Conservation (phyloP, 768 basidiomycete species). For the Mycena olivaceomarginata region DNA sequence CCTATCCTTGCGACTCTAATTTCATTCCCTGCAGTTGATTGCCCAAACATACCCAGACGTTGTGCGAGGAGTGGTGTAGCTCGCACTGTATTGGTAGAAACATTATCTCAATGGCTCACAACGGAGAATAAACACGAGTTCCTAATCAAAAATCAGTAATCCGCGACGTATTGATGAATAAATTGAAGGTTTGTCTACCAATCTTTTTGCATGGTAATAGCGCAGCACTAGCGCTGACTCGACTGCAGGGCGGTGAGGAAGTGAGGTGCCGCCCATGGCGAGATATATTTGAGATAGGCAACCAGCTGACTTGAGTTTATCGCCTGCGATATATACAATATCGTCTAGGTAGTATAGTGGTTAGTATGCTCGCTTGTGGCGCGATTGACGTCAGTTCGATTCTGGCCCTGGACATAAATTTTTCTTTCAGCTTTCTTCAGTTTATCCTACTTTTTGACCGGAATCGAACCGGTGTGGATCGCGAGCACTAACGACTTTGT, state of each 20-base stretch:
- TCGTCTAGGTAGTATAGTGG: conserved; percentile 38
- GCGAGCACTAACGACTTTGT: conserved; percentile 38
- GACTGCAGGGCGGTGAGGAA: no score
- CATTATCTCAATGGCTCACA: no score
- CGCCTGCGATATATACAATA: neutral
- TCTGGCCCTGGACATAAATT: conserved; percentile 26
- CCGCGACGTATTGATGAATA: no score
- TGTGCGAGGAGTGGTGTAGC: conserved; percentile 70
- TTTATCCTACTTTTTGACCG: neutral
- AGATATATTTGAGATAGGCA: no score
- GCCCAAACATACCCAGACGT: conserved; percentile 82
- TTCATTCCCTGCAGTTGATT: conserved; percentile 69
- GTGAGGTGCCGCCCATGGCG: no score
- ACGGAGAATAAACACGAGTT: no score
- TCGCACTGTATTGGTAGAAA: no score
- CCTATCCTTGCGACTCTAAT: conserved; percentile 19
- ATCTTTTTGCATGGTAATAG: no score
- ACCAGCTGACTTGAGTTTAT: no score
- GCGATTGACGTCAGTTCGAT: conserved; percentile 37
- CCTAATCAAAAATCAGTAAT: no score
- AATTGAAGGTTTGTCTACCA: no score
- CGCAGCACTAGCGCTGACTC: no score
- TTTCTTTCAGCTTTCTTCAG: neutral
- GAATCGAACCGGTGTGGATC: conserved; percentile 36
- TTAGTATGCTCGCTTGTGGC: conserved; percentile 41